Evolutionary conservation across 345 rosid genomes (phyloP).

Genomic region (Citrus inodora): DNA sequence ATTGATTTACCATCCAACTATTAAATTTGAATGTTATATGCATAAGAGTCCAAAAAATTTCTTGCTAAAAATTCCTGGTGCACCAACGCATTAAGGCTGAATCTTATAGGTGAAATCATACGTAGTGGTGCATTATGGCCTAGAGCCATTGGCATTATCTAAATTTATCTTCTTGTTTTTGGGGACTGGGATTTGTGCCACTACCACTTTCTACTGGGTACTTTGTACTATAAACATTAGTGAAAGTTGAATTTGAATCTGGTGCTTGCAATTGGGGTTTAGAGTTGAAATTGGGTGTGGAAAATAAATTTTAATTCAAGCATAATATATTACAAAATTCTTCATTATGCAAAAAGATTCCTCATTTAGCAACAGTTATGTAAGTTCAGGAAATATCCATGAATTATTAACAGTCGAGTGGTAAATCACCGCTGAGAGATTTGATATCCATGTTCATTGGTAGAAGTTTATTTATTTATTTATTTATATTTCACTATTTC

Average conservation of each 20-base stretch:
- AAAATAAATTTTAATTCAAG: neutral
- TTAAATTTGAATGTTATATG: neutral
- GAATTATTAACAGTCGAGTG: neutral
- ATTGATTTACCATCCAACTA: too few relatives aligned
- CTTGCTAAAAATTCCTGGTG: constrained; percentile 7
- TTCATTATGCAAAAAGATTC: neutral
- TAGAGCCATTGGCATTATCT: constrained; percentile 25
- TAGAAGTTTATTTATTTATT: neutral
- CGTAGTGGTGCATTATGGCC: constrained; percentile 34
- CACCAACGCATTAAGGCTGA: constrained; percentile 39
- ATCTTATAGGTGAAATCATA: constrained; percentile 34
- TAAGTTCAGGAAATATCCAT: neutral
- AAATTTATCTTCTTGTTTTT: too few relatives aligned
- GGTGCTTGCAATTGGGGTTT: neutral
- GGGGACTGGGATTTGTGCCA: constrained; percentile 5
- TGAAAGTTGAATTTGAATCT: neutral
- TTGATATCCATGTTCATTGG: neutral
- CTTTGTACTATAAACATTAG: neutral
- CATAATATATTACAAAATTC: neutral
- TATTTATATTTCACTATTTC: neutral
- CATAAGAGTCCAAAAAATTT: neutral
- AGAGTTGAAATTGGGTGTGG: neutral
- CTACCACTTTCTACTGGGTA: constrained; percentile 3
- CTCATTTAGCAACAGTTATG: neutral
- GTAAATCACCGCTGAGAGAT: neutral